Evolutionary conservation across 2,329 filamentous ascomycete genomes (phyloP), one percentile per base, ranked within the genome.

Genomic region (Sporothrix schenckii): DNA sequence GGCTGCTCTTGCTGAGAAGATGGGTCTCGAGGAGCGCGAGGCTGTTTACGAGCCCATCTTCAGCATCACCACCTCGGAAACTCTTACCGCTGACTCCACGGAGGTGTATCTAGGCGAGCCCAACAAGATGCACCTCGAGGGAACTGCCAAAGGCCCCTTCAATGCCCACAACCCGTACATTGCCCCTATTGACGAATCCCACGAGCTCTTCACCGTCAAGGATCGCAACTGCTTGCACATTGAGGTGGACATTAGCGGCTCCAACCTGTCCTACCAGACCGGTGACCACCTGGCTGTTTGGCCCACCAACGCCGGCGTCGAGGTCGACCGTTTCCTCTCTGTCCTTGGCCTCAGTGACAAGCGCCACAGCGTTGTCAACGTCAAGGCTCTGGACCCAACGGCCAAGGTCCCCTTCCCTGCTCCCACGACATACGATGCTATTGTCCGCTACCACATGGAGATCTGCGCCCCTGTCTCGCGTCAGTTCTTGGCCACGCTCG

Each of bases 381-480:
- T 99, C 80, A 97, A 96, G 83, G 90, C 92, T 71, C 88, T 97
- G 53, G 96, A 99, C 81, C 89, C 94, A 56, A 98, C 95, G 10
- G 93, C 95, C 75, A 98, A 97, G 83, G 93, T 99, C 60, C 95
- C 95, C 9, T 98, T 99, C 84, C 96, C 96, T 21, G 94, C 94
- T 5, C 95, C 95, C 7, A 98, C 95, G 19, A 99, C 95, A 2
- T 98, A 94, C 81, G 94, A 98, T 81, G 91, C 94, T 71, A 93
- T 94, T 74, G 84, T 92, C 72, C 92, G 95, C 75, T 99, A 97
- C 82, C 94, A 99, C 81, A 91, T 99, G 85, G 96, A 99, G 82
- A 95, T 97, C 74, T 92, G 93, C 79, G 93, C 93, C 58, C 93
- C 95, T 61, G 92, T 99, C 41, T 99, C 95, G 71, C 94, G 96